A percentile compares a stretch with the other conserved stretches of the same genome.
Conservation (phyloP, 192 early-diverging fungal genomes). For the Geranomyces variabilis region DNA sequence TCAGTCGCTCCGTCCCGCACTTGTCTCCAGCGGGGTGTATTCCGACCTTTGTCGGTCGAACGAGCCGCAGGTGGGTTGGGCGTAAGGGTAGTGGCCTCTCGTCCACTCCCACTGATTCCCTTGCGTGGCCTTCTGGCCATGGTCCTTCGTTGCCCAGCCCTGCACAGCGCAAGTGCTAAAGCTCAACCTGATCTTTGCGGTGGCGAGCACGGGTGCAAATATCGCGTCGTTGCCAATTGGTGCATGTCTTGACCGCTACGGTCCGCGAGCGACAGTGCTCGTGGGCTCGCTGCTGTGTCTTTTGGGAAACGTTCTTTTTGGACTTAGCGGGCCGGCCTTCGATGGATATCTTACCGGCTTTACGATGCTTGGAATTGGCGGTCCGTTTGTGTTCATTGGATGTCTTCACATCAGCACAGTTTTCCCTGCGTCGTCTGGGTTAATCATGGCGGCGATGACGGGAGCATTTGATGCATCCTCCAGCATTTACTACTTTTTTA, state of each 20-base stretch:
- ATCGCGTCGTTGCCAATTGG: conserved; percentile 33
- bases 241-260: conserved; percentile 20
- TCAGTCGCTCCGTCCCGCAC: conserved; percentile 30
- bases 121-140: background rate
- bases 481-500: conserved; percentile 19
- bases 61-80: conserved; percentile 5
- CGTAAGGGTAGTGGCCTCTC: no score
- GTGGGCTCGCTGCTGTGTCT: conserved; percentile 16
- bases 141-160: conserved; percentile 9
- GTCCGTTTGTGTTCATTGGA: conserved; percentile 26
- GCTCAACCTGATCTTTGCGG: conserved; percentile 34
- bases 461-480: conserved; percentile 30
- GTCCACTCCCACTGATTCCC: no score
- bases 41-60: conserved; percentile 12
- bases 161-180: conserved; percentile 26
- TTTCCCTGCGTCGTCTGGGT: conserved; percentile 18
- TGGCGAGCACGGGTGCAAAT: conserved; percentile 22
- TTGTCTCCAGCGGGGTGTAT: conserved; percentile 15
- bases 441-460: conserved; percentile 29
- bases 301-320: conserved; percentile 25
- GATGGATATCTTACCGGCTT: conserved; percentile 21
- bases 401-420: conserved; percentile 28
- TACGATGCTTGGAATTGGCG: conserved; percentile 22
- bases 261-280: conserved; percentile 24
- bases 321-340: conserved; percentile 19